Base-by-base conservation (phyloP, 1,139 yeast genomes). In the Yamadazyma atmosphaerica region DNA sequence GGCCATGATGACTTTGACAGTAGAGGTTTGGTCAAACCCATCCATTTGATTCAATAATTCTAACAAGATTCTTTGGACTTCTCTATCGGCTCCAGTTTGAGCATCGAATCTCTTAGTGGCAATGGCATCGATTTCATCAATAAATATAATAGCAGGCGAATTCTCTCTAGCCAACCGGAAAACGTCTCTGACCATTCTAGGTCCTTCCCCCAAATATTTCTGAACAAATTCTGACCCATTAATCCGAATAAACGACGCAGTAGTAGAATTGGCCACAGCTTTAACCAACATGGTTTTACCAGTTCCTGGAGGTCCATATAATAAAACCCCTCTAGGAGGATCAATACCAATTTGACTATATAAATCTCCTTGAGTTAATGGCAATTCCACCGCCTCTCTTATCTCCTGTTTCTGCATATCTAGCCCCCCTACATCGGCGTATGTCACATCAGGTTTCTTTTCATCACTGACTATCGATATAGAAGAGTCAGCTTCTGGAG, bases 361-460 rank as follows among this genome's bases (percentile, higher is more conserved):
- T 52, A 94, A 74, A 55, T 94, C 98, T 36, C 94, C 95, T 63
- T 94, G 98, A 14, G 96, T 86, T 58, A 94, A 76, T 13, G 99
- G 99, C 50, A 90, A 75, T 63, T 94, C 99, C 15, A 94, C 98
- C 1, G 98, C 98, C 65, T 94, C 99, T 58, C 96, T 80, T 49
- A 94, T 92, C 68, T 94, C 99, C 65, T 94, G 98, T 55, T 92
- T 94, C 65, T 94, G 99, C 95, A 90, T 90, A 63, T 94, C 99
- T 60, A 94, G 75, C 33, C 98, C 99, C 65, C 99, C 99, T 39
- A 94, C 97, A 63, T 94, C 98, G 32, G 89, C 88, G 53, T 86
- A 86, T 5, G 89, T 78, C 31, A 86, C 90, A 58, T 87, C 95
- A 12, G 96, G 96, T 56, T 86, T 86, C 63, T 94, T 95, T 55